These are phyloP conservation scores for Ophiostoma sp. DNA, from an alignment of 2,329 filamentous ascomycete genomes.

Conservation along the genomic window DNA sequence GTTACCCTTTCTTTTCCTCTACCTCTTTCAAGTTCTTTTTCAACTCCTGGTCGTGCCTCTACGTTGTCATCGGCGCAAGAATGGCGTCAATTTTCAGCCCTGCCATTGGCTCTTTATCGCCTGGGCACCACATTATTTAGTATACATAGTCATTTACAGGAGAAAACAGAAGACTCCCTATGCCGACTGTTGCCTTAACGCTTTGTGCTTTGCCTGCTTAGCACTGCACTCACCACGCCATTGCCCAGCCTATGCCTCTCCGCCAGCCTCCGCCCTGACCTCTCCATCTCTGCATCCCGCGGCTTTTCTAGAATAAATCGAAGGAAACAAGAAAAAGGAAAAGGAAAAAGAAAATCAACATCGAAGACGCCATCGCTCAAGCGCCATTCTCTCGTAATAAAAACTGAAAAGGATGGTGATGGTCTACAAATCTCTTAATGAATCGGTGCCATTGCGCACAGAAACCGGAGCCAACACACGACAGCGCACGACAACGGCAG, in stretches of 20 bases:
- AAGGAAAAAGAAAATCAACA: neutral
- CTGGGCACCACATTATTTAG: neutral
- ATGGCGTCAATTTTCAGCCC: slow-evolving; percentile 14
- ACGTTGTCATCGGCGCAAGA: slow-evolving; percentile 5
- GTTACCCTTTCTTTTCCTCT: neutral
- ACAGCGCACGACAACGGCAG: neutral
- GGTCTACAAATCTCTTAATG: neutral
- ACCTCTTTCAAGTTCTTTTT: neutral
- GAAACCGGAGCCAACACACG: neutral
- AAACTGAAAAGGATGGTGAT: neutral
- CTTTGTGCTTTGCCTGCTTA: neutral
- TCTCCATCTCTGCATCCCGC: neutral
- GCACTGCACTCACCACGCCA: neutral
- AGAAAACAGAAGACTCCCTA: neutral
- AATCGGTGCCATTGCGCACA: neutral
- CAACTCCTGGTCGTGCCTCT: neutral
- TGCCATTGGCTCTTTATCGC: neutral
- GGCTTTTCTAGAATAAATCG: neutral
- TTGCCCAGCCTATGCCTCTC: neutral
- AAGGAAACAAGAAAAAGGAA: neutral
- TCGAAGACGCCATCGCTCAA: neutral
- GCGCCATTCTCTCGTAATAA: neutral
- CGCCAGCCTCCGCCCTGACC: slow-evolving; percentile 4
- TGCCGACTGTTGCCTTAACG: neutral
- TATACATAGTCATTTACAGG: neutral